Evolutionary conservation across 495 filamentous ascomycete genomes (phyloP), one percentile per base, ranked within the genome.

Genomic region (Hyaloscypha bicolor): DNA sequence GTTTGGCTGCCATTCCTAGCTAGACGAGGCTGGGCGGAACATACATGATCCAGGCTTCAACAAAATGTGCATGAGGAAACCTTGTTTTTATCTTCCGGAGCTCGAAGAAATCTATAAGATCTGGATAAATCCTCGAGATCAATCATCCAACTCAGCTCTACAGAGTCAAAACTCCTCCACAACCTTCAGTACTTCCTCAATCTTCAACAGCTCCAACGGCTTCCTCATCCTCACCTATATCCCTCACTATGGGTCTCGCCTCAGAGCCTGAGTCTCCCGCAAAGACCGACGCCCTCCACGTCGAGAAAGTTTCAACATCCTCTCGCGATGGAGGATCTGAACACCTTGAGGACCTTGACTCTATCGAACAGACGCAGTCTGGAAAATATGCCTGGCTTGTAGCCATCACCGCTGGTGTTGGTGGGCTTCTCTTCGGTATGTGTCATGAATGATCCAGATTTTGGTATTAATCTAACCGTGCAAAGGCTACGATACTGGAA

Each of bases 401-500:
- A 63, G 76, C 78, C 16, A 64, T 76, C 16, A 78, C 78, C 4
- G 79, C 78, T 31, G 73, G 74, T 3, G 74, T 77, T 45, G 78
- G 73, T 6, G 79, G 80, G 22, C 65, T 81, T 12, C 70, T 82
- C 4, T 82, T 81, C 42, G 42, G 42, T 48, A 48, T 48, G 42
- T 48, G 11, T 48, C 6, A 4, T 48, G 4, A 48, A 48, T 19
- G 9, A 1, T 48, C 42, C 42, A 37, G 42, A 48, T 16, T 19
- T 16, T 48, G 42, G 16, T 48, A 48, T 37, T 4, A 48, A 48
- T 48, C 42, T 48, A 48, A 48, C 4, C 11, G 42, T 48, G 42
- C 0, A 19, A 4, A 48, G 73, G 71, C 12, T 83, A 82, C 62
- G 81, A 84, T 64, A 83, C 81, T 37, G 81, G 81, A 35, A 77